A percentile compares a stretch with the other conserved stretches of the same genome.
phyloP scores from a whole-genome alignment of 768 basidiomycete genomes.

The Boletus pseudopeckii region DNA sequence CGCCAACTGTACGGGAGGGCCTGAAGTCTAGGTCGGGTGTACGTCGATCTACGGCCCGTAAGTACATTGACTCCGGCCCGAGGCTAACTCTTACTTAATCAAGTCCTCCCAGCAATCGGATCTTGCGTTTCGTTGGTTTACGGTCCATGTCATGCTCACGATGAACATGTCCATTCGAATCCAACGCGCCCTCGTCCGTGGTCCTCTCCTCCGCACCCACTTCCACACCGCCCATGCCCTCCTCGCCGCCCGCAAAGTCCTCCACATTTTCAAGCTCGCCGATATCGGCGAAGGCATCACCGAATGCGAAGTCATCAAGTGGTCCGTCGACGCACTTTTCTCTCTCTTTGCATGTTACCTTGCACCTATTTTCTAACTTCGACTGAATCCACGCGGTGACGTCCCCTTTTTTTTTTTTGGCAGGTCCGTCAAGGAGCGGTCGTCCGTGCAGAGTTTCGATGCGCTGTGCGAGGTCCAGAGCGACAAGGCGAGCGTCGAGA shows the following conservation, averaged over 20 bases:
- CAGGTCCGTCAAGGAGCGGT: slow-evolving; percentile 62
- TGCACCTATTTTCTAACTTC: not conserved
- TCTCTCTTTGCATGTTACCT: slow-evolving; percentile 5
- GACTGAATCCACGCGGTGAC: too few species aligned
- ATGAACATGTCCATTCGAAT: slow-evolving; percentile 13
- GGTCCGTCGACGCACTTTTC: slow-evolving; percentile 43
- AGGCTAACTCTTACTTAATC: not conserved
- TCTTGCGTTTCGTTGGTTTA: not conserved
- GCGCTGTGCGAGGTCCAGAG: slow-evolving; percentile 81
- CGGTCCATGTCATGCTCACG: not conserved
- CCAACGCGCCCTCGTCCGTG: slow-evolving; percentile 23
- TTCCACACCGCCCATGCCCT: slow-evolving; percentile 37
- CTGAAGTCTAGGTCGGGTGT: too few species aligned
- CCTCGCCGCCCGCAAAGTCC: slow-evolving; percentile 33
- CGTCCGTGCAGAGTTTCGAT: slow-evolving; percentile 61
- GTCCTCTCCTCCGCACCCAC: slow-evolving; percentile 27
- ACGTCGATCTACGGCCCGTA: too few species aligned
- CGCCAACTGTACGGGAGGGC: not conserved
- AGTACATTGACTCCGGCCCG: not conserved
- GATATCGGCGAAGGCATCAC: slow-evolving; percentile 92
- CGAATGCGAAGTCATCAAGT: slow-evolving; percentile 85
- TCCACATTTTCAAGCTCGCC: slow-evolving; percentile 72
- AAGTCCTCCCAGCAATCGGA: not conserved
- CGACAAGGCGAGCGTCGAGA: slow-evolving; percentile 89
- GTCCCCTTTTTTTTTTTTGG: not conserved